Evolutionary conservation across 108 stramenopile genomes (phyloP).

Genomic region (Nitzschia putrida): DNA sequence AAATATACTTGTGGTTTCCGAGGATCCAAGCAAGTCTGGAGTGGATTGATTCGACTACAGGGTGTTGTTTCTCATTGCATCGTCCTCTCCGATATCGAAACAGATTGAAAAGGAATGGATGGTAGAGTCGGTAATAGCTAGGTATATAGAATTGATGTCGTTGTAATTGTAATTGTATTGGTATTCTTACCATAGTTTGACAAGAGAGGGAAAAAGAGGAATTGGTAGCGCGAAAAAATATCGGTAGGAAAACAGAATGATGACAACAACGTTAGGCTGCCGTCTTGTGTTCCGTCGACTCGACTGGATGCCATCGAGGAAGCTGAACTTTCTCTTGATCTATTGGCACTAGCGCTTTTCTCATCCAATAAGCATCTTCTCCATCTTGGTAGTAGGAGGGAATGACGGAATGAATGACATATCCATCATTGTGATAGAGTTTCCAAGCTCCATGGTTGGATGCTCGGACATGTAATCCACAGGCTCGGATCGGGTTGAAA

Average conservation of each 20-base stretch:
- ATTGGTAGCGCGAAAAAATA: neutral
- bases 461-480: constrained; percentile 81
- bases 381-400: constrained; percentile 87
- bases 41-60: no score
- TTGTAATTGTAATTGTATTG: no score
- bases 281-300: neutral
- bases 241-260: neutral
- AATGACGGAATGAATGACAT: constrained; percentile 70
- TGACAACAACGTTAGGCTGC: neutral
- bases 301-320: neutral
- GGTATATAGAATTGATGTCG: no score
- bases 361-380: constrained; percentile 91
- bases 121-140: no score
- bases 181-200: no score
- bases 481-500: constrained; percentile 30
- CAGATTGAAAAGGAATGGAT: no score
- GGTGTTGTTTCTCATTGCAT: no score
- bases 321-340: neutral
- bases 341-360: constrained; percentile 23
- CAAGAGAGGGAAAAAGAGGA: no score
- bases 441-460: constrained; percentile 71
- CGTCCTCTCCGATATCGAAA: no score
- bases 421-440: constrained; percentile 72
- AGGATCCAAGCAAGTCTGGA: no score
- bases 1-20: no score